Evolutionary conservation across 2,329 filamentous ascomycete species (phyloP).

Genomic region (Pleomassaria siparia): DNA sequence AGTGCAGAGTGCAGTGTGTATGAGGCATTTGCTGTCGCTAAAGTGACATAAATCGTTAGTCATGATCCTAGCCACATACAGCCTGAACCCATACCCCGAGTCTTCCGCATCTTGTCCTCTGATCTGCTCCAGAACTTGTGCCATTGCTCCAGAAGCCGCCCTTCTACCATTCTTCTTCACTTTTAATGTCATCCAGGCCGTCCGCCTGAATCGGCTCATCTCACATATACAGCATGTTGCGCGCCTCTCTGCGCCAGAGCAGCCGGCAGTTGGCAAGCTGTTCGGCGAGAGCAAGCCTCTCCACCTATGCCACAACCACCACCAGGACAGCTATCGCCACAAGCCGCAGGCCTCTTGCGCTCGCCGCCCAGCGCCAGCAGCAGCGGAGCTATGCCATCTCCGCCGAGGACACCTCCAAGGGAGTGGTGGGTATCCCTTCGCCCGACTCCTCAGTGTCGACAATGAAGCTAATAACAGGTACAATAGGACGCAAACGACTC

Average conservation of each 20-base stretch:
- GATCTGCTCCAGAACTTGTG: not conserved
- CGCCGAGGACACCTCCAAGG: conserved; percentile 60
- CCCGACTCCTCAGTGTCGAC: conserved; percentile 14
- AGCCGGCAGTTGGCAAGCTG: conserved; percentile 65
- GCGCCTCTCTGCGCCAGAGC: conserved; percentile 66
- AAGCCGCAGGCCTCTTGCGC: conserved; percentile 51
- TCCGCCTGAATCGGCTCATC: conserved; percentile 9
- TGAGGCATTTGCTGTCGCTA: conserved; percentile 6
- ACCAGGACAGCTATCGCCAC: conserved; percentile 48
- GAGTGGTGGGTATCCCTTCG: conserved; percentile 55
- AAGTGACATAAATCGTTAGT: not conserved
- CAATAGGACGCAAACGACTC: conserved; percentile 81
- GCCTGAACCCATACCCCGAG: not conserved
- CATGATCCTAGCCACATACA: conserved; percentile 1
- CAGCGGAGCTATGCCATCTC: conserved; percentile 61
- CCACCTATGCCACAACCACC: conserved; percentile 40
- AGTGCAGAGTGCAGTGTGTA: too few species aligned
- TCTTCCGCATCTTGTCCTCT: conserved; percentile 5
- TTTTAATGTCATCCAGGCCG: not conserved
- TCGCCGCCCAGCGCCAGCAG: conserved; percentile 48
- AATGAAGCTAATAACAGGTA: conserved; percentile 29
- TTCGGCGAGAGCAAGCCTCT: conserved; percentile 49
- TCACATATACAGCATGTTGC: conserved; percentile 65
- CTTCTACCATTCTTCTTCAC: conserved; percentile 1
- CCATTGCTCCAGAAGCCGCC: conserved; percentile 2